Evolutionary conservation across 805 yeast species (phyloP).

Genomic region (Starmerella vitae): DNA sequence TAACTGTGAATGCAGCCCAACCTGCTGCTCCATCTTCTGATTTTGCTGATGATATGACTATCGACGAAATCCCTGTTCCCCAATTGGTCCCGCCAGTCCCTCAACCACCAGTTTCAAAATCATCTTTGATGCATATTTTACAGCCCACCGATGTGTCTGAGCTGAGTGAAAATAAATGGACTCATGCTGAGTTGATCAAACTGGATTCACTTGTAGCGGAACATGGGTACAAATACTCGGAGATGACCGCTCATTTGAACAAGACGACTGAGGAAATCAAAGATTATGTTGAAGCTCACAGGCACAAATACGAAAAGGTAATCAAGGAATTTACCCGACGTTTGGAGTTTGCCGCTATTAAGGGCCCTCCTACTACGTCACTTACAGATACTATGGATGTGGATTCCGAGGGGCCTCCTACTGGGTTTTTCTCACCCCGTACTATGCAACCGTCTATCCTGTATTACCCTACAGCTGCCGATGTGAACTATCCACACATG

Average conservation of each 20-base stretch:
- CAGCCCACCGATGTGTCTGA: background rate
- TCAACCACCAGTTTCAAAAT: background rate
- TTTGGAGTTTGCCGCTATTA: background rate
- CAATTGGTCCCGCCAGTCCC: background rate
- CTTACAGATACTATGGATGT: too few relatives aligned
- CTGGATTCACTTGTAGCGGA: background rate
- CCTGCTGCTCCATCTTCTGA: too few relatives aligned
- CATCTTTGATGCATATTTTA: background rate
- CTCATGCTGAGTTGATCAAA: background rate
- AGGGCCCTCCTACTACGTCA: background rate
- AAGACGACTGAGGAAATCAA: background rate
- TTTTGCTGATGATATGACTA: too few relatives aligned
- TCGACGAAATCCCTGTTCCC: background rate
- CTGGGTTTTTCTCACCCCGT: conserved; percentile 5
- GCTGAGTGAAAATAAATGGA: background rate
- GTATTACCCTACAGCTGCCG: too few relatives aligned
- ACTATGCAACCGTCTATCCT: background rate
- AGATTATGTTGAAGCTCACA: background rate
- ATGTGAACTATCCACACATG: too few relatives aligned
- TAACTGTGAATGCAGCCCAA: too few relatives aligned
- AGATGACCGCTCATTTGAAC: background rate
- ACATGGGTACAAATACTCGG: background rate
- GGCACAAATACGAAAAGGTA: background rate
- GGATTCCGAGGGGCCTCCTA: conserved; percentile 1
- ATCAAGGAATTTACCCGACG: background rate